These are phyloP conservation scores for Aspergillus sclerotialis DNA, from an alignment of 2,329 filamentous ascomycete species.

Conservation along the genomic window DNA sequence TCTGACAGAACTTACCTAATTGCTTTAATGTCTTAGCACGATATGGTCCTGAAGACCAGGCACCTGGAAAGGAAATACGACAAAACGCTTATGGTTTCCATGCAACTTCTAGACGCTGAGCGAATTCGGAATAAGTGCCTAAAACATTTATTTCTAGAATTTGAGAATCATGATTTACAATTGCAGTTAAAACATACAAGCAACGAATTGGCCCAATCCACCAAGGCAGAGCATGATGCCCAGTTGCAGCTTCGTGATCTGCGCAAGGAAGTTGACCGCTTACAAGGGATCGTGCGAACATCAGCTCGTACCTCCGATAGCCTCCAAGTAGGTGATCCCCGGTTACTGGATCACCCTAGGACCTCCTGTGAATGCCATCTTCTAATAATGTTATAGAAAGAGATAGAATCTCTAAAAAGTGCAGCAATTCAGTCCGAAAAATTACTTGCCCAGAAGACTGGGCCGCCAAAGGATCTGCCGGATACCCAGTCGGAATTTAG, in stretches of 20 bases:
- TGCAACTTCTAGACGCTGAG: constrained; percentile 68
- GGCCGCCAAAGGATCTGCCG: constrained; percentile 53
- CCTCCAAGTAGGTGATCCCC: constrained; percentile 41
- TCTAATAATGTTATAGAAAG: constrained; percentile 47
- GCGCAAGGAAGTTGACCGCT: constrained; percentile 37
- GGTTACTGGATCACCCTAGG: background rate
- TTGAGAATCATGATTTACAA: constrained; percentile 65
- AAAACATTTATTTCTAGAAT: constrained; percentile 62
- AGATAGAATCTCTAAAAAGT: constrained; percentile 62
- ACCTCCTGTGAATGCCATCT: constrained; percentile 4
- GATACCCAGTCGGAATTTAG: constrained; percentile 56
- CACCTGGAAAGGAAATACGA: constrained; percentile 65
- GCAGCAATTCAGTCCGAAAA: constrained; percentile 64
- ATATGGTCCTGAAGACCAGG: constrained; percentile 47
- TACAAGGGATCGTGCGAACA: constrained; percentile 32
- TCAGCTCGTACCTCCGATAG: constrained; percentile 50
- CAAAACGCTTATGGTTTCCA: constrained; percentile 55
- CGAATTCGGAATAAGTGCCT: constrained; percentile 63
- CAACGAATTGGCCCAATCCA: constrained; percentile 45
- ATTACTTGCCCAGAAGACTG: constrained; percentile 58
- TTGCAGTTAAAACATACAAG: constrained; percentile 55
- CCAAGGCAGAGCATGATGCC: constrained; percentile 35
- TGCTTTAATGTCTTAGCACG: no score
- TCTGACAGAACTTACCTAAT: constrained; percentile 4
- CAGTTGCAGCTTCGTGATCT: constrained; percentile 44